Base-by-base conservation (phyloP, 306 rosid genomes). In the Arachis hypogaea region DNA sequence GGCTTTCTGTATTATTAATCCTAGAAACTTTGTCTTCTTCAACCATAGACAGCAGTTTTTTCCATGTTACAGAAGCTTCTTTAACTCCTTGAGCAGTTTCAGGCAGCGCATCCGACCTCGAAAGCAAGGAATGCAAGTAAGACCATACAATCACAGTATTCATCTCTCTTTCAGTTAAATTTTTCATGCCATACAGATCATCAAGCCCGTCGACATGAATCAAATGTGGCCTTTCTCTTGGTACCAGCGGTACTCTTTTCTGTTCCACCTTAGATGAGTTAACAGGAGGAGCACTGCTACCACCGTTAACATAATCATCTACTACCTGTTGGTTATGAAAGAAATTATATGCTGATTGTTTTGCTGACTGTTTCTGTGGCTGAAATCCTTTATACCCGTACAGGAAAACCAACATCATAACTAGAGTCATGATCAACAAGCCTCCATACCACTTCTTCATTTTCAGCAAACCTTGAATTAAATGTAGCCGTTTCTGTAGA, bases 401-500 rank as follows among this genome's bases (percentile, higher is more conserved):
- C 49, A 91, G 76, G 68, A 89, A 68, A 79, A 84, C 50, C 81
- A 91, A 64, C 80, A 84, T 80, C 75, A 78, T 49, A 28, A 85
- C 87, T 65, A 93, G 80, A 75, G 86, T 91, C 68, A 86, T 28
- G 67, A 91, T 86, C 81, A 91, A 79, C 74, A 87, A 8, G 18
- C 97, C 98, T 55, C 96, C 97, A 62, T 84, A 91, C 96, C 96
- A 91, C 79, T 83, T 93, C 87, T 88, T 93, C 98, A 93, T 91
- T 78, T 79, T 82, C 66, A 59, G 68, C 71, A 75, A 82, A 63
- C 77, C 76, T 38, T 68, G 63, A 73, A 61, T 46, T 56, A 66
- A 67, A 76, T 22, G 38, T 77, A 67, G 63, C 60, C 68, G 69
- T 66, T 80, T 84, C 87, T 77, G 78, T 77, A 68, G 40, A 49